Base-by-base conservation (phyloP, 192 early-diverging fungal species). In the Pilaira anomala region DNA sequence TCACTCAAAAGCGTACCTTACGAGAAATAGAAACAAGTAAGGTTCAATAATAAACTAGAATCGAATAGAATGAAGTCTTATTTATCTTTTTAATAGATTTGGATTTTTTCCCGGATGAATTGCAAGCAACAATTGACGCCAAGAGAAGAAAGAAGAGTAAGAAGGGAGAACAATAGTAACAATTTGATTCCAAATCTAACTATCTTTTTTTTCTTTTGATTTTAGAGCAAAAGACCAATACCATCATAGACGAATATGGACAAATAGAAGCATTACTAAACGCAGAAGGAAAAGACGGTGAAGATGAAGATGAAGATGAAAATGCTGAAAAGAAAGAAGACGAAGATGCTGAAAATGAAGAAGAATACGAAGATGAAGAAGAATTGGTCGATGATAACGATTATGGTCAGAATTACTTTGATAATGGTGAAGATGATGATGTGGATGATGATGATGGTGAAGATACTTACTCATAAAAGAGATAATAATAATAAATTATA, bases 361-460 rank as follows among this genome's bases (percentile, higher is more conserved):
- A 44, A 0, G 65, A 62, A 19, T 60, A 63, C 9, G 71, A 73
- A 30, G 71, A 73, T 11, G 71, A 73, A 67, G 71, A 73, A 33
- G 71, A 73, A 2, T n/a, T 73, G 44, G 55, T 73, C 0, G 71
- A 73, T 50, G 71, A 73, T 26, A 75, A 75, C 56, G 73, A 75
- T 33, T 75, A 75, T 66, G 52, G 25, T 22, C 67, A 75, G 21
- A 75, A 69, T 29, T 75, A 75, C 73, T 75, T 75, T 69, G 73
- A 75, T 45, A 69, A 75, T 28, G 73, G 73, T 21, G 73, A 75
- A 62, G 67, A 25, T 7, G 73, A 75, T 36, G 67, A 70, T 52
- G 19, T 62, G 60, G 67, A 66, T 25, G 73, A 70, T 40, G 67
- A 69, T 28, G 73, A 69, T 45, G 68, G 63, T 36, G 60, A 46